These are phyloP conservation scores for Coemansia nantahalensis DNA, from an alignment of 192 early-diverging fungal species.

Conservation along the genomic window DNA sequence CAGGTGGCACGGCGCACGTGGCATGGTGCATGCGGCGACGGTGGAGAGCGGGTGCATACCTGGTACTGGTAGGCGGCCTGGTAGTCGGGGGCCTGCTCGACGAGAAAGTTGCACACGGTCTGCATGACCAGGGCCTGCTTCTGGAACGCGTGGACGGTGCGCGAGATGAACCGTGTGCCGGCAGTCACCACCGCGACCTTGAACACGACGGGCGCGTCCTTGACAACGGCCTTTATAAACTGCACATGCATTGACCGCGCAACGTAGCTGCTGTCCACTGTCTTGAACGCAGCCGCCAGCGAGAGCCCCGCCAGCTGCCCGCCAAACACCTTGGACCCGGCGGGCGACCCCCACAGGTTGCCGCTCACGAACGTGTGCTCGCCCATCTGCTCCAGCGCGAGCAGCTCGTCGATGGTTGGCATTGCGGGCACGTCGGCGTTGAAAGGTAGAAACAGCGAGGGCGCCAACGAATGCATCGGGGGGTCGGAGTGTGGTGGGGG, in stretches of 20 bases:
- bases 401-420: constrained; percentile 12
- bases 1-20: not conserved
- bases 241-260: constrained; percentile 26
- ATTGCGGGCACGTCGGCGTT: too few relatives aligned
- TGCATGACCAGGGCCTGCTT: constrained; percentile 15
- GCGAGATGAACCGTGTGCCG: constrained; percentile 9
- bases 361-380: not conserved
- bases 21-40: not conserved
- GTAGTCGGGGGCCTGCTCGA: not conserved
- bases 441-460: too few relatives aligned
- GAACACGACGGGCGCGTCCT: constrained; percentile 2
- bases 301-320: constrained; percentile 22
- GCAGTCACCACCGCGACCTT: constrained; percentile 1
- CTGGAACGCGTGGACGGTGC: constrained; percentile 14
- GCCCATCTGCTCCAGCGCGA: constrained; percentile 12
- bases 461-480: too few relatives aligned
- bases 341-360: constrained; percentile 16
- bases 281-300: constrained; percentile 23
- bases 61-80: constrained; percentile 5
- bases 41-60: constrained; percentile 7
- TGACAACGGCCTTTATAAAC: constrained; percentile 14
- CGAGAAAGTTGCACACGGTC: constrained; percentile 21
- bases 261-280: constrained; percentile 9
- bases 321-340: constrained; percentile 9
- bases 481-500: too few relatives aligned